Percentiles rank a stretch among this genome's conserved stretches.
phyloP scores from a whole-genome alignment of 2,329 filamentous ascomycete species.

The Aspergillus sergii region DNA sequence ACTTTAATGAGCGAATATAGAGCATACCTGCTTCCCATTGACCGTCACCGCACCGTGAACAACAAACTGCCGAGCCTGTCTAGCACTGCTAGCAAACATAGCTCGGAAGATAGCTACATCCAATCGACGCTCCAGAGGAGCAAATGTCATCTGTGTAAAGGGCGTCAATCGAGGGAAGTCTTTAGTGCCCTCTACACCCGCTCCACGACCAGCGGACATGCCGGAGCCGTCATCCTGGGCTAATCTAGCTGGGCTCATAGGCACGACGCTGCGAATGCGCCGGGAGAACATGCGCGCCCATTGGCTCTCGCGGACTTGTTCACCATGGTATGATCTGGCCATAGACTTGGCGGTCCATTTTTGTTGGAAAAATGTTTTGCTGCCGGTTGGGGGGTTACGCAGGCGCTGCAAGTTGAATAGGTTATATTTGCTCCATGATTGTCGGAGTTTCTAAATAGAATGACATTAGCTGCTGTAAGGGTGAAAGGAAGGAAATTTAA shows the following conservation, averaged over 20 bases:
- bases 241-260: slow-evolving; percentile 80
- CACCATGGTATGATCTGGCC: slow-evolving; percentile 87
- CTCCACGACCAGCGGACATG: slow-evolving; percentile 80
- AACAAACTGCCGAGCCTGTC: slow-evolving; percentile 92
- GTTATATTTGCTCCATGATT: slow-evolving; percentile 98
- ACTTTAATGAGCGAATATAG: not conserved
- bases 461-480: slow-evolving; percentile 10
- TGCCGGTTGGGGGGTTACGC: slow-evolving; percentile 46
- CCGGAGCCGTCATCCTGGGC: slow-evolving; percentile 80
- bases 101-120: slow-evolving; percentile 95
- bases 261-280: slow-evolving; percentile 77
- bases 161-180: slow-evolving; percentile 59
- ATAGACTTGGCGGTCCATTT: slow-evolving; percentile 92
- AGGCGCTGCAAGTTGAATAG: slow-evolving; percentile 79
- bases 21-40: slow-evolving; percentile 84
- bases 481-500: not conserved
- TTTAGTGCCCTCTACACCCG: slow-evolving; percentile 57
- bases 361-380: slow-evolving; percentile 88
- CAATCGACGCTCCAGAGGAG: slow-evolving; percentile 83
- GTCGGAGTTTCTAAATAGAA: slow-evolving; percentile 74
- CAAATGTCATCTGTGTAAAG: slow-evolving; percentile 96
- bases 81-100: slow-evolving; percentile 87
- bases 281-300: slow-evolving; percentile 93
- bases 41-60: slow-evolving; percentile 92
- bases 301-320: slow-evolving; percentile 88